Evolutionary conservation across 306 rosid genomes (phyloP).

Genomic region (cucumber (Cucumis sativus)): DNA sequence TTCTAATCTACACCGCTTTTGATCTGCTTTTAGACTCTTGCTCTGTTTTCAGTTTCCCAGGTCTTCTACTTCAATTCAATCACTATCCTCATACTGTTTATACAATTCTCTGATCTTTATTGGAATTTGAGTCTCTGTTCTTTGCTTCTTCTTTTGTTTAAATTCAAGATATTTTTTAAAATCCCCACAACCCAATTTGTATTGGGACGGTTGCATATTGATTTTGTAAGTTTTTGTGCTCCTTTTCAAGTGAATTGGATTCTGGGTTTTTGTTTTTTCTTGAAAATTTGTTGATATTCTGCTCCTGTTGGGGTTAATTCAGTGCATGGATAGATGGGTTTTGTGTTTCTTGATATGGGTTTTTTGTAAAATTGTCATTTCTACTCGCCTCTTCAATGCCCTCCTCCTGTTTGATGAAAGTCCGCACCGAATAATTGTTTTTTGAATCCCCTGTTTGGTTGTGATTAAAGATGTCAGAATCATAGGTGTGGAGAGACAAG

Average conservation of each 20-base stretch:
- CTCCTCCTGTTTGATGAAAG: background rate
- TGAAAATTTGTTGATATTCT: conserved; percentile 11
- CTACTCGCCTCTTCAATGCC: conserved; percentile 1
- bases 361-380: conserved; percentile 7
- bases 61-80: conserved; percentile 4
- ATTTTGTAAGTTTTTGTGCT: conserved; percentile 11
- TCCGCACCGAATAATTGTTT: background rate
- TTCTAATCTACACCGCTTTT: conserved; percentile 37
- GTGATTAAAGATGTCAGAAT: background rate
- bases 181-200: conserved; percentile 5
- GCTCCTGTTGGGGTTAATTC: conserved; percentile 5
- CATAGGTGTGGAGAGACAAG: background rate
- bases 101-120: conserved; percentile 8
- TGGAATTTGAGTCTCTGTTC: conserved; percentile 4
- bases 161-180: background rate
- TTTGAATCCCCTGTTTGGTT: conserved; percentile 4
- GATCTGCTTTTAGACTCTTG: conserved; percentile 12
- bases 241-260: conserved; percentile 9
- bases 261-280: conserved; percentile 14
- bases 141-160: background rate
- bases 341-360: conserved; percentile 12
- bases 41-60: conserved; percentile 17
- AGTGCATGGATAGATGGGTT: conserved; percentile 14
- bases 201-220: conserved; percentile 12
- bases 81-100: conserved; percentile 18